phyloP scores from a whole-genome alignment of 2,329 filamentous ascomycete species.

The Penicillium sp. region DNA sequence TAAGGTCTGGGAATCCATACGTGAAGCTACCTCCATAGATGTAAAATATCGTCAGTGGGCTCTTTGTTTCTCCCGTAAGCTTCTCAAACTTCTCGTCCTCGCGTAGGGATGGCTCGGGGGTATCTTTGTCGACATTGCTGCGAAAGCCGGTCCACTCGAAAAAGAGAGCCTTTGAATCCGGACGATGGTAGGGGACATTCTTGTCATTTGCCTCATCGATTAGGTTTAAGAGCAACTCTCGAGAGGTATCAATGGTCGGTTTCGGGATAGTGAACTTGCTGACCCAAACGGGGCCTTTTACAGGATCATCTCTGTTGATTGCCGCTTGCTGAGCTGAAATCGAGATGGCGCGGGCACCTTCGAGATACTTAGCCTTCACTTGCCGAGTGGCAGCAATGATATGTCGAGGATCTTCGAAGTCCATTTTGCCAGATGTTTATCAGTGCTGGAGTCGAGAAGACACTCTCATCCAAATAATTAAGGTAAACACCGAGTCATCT shows the following conservation, averaged over 20 bases:
- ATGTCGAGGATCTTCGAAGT: background rate
- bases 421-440: background rate
- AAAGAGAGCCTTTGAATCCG: background rate
- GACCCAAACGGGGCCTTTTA: background rate
- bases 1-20: background rate
- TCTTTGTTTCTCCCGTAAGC: background rate
- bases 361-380: background rate
- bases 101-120: background rate
- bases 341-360: background rate
- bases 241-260: background rate
- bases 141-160: background rate
- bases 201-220: background rate
- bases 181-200: background rate
- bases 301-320: background rate
- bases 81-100: background rate
- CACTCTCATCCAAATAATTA: no score
- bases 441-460: no score
- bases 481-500: no score
- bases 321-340: background rate
- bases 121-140: background rate
- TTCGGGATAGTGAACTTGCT: background rate
- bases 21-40: background rate
- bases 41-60: background rate
- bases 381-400: background rate
- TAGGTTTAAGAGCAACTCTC: background rate